Conservation (phyloP, 1,139 yeast genomes). For the Yamadazyma triangularis region DNA sequence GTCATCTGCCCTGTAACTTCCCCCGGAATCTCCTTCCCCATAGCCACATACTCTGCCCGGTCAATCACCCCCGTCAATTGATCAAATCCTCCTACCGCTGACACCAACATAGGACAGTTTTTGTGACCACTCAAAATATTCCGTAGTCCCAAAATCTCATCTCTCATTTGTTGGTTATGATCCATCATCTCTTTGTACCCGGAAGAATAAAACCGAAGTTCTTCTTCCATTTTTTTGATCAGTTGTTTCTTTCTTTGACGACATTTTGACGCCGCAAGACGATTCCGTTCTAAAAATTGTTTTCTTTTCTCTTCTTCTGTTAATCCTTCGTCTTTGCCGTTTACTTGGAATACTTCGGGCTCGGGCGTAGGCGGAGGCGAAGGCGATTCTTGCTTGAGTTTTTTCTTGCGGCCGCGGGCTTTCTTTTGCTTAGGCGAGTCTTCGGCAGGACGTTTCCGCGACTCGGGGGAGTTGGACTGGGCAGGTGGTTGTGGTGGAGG, state of each 20-base stretch:
- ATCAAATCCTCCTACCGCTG: slow-evolving; percentile 36
- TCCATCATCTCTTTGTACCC: slow-evolving; percentile 67
- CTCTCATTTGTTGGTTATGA: slow-evolving; percentile 55
- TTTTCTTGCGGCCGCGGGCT: slow-evolving; percentile 6
- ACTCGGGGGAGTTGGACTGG: slow-evolving; percentile 1
- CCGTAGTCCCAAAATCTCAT: slow-evolving; percentile 53
- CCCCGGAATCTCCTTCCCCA: too few species aligned
- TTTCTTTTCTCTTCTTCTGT: slow-evolving; percentile 58
- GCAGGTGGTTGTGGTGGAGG: slow-evolving; percentile 5
- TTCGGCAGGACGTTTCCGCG: slow-evolving; percentile 1
- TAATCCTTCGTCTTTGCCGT: slow-evolving; percentile 7
- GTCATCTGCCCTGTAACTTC: too few species aligned
- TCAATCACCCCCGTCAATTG: slow-evolving; percentile 28
- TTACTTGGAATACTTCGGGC: slow-evolving; percentile 5
- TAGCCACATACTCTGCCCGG: slow-evolving; percentile 22
- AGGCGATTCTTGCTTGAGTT: slow-evolving; percentile 4
- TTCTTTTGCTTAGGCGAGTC: slow-evolving; percentile 1
- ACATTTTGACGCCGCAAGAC: slow-evolving; percentile 95
- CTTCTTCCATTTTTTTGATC: slow-evolving; percentile 77
- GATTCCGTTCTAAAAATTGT: slow-evolving; percentile 81
- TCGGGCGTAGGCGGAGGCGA: slow-evolving; percentile 3
- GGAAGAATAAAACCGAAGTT: slow-evolving; percentile 59
- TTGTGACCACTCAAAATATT: slow-evolving; percentile 34
- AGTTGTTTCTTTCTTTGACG: slow-evolving; percentile 92
- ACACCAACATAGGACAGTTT: slow-evolving; percentile 31